A percentile compares a stretch with the other conserved stretches of the same genome.
Conservation (phyloP, 225 moss, liverwort and hornwort genomes). For the Marchantia polymorpha region DNA sequence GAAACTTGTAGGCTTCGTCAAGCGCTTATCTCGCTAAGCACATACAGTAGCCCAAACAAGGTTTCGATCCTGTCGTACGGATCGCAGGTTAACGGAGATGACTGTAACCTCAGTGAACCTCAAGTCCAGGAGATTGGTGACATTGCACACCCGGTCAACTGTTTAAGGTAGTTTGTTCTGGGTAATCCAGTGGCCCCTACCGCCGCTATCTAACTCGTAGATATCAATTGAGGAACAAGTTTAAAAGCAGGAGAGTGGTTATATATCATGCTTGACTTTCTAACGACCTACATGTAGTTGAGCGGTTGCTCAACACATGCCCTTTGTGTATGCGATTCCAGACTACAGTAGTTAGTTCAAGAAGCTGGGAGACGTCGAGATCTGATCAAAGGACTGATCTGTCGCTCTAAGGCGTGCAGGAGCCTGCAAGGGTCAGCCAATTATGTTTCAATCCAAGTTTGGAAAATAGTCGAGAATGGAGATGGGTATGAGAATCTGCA, state of each 20-base stretch:
- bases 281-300: background rate
- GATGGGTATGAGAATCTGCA: too few species aligned
- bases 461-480: too few species aligned
- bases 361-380: too few species aligned
- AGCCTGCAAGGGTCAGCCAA: too few species aligned
- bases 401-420: too few species aligned
- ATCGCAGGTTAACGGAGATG: background rate
- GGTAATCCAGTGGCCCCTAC: background rate
- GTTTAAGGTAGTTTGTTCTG: background rate
- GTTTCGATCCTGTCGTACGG: background rate
- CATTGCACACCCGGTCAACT: background rate
- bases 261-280: conserved; percentile 7
- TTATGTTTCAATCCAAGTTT: too few species aligned
- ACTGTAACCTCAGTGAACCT: background rate
- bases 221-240: background rate
- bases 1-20: background rate
- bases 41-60: background rate
- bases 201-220: background rate
- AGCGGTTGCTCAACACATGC: background rate
- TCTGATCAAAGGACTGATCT: too few species aligned
- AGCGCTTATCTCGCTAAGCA: background rate
- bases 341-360: too few species aligned
- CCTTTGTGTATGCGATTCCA: too few species aligned
- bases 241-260: background rate
- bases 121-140: background rate